Conservation (phyloP, 2,329 filamentous ascomycete species). For the Colletotrichum eremochloae region DNA sequence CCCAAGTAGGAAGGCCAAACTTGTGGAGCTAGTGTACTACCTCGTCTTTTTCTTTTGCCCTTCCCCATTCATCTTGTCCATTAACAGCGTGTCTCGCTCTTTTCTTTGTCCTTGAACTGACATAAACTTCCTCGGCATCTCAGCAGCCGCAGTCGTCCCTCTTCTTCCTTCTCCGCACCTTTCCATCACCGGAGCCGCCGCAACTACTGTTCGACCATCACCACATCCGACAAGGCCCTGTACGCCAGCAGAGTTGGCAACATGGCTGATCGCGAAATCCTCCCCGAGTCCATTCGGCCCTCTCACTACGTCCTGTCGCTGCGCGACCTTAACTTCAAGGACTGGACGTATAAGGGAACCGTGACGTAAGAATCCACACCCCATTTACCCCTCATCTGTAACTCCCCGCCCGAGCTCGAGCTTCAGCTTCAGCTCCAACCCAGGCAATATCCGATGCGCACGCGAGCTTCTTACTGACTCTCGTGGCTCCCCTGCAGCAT, state of each 20-base stretch:
- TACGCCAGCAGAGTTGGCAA: conserved; percentile 46
- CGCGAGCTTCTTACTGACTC: not conserved
- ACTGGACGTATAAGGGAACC: conserved; percentile 84
- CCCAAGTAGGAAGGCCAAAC: conserved; percentile 39
- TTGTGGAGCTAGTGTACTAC: conserved; percentile 27
- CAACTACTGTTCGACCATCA: conserved; percentile 45
- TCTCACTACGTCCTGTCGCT: conserved; percentile 88
- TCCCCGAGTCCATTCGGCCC: conserved; percentile 79
- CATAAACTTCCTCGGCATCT: conserved; percentile 11
- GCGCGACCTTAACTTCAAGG: conserved; percentile 81
- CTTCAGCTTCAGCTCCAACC: not conserved
- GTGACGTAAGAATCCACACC: conserved; percentile 65
- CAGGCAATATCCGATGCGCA: conserved; percentile 1
- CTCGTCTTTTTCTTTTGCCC: conserved; percentile 17
- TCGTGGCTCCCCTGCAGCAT: conserved; percentile 65
- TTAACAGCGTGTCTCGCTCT: not conserved
- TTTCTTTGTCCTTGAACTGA: conserved; percentile 22
- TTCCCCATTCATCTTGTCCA: not conserved
- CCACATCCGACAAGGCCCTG: conserved; percentile 45
- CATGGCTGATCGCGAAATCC: conserved; percentile 73
- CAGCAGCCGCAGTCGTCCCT: conserved; percentile 19
- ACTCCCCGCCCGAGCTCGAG: conserved; percentile 17
- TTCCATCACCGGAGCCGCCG: conserved; percentile 20
- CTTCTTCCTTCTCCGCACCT: conserved; percentile 27
- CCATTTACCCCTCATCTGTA: not conserved